Conservation (phyloP, 345 rosid species). For the Citrus reticulata region DNA sequence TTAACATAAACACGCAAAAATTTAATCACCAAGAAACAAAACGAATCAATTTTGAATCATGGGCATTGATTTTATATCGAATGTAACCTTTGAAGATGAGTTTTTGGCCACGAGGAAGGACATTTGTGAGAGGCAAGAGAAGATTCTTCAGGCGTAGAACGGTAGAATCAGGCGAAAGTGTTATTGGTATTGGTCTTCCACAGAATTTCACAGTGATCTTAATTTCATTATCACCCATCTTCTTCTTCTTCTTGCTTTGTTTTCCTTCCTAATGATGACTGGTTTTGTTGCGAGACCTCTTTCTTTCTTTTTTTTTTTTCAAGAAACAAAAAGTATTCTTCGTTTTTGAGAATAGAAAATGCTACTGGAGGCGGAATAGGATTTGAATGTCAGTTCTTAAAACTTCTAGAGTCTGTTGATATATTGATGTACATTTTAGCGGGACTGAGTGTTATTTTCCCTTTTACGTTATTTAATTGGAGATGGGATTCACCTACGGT, state of each 20-base stretch:
- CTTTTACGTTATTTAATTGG: background rate
- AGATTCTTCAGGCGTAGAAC: conserved; percentile 59
- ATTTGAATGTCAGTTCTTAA: background rate
- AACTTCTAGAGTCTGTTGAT: background rate
- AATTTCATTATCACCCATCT: conserved; percentile 17
- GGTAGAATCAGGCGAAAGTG: conserved; percentile 45
- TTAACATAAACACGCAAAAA: background rate
- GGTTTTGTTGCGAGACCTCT: too few relatives aligned
- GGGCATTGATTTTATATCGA: background rate
- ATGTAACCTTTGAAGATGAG: conserved; percentile 78
- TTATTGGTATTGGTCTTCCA: conserved; percentile 56
- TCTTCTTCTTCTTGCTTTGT: background rate
- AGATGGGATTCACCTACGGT: too few relatives aligned
- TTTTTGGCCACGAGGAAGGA: conserved; percentile 94
- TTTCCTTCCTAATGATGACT: background rate
- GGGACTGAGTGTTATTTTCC: background rate
- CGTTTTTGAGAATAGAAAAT: background rate
- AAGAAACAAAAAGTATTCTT: background rate
- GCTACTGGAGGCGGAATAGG: background rate
- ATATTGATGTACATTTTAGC: too few relatives aligned
- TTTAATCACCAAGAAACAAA: background rate
- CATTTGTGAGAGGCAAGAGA: conserved; percentile 82
- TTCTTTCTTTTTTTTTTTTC: too few relatives aligned
- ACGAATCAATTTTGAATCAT: background rate
- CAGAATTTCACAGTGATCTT: conserved; percentile 64